These are phyloP conservation scores for Selaginella tamariscina DNA, from an alignment of 75 land plant genomes.

Conservation along the genomic window DNA sequence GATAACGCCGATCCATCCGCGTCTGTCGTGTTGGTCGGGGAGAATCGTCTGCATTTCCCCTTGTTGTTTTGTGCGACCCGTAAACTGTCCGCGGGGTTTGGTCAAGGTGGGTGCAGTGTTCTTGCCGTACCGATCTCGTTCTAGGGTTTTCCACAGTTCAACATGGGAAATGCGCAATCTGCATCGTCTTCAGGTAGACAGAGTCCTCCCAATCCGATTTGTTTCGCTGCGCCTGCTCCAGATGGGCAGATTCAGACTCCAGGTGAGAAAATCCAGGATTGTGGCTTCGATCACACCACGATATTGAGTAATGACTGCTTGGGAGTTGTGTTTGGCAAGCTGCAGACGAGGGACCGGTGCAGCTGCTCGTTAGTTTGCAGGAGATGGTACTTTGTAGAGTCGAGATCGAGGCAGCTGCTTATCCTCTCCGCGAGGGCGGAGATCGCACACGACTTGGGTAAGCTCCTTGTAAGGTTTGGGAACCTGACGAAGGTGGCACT, in stretches of 20 bases:
- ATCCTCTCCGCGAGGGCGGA: neutral
- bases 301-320: neutral
- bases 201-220: too few relatives aligned
- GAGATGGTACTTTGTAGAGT: constrained; percentile 5
- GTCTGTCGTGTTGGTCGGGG: neutral
- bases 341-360: neutral
- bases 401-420: neutral
- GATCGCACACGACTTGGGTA: neutral
- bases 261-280: too few relatives aligned
- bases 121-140: neutral
- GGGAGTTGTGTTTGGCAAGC: neutral
- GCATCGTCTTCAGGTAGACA: too few relatives aligned
- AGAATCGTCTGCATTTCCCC: neutral
- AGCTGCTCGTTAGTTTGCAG: constrained; percentile 6
- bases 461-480: neutral
- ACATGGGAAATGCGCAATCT: too few relatives aligned
- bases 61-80: too few relatives aligned
- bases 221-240: too few relatives aligned
- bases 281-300: constrained; percentile 3
- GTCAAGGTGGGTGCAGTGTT: neutral
- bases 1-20: neutral
- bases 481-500: constrained; percentile 3
- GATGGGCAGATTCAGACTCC: too few relatives aligned
- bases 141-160: too few relatives aligned
- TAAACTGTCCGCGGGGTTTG: too few relatives aligned